These are phyloP conservation scores for Yamadazyma insecticola DNA, from an alignment of 805 yeast species.

Conservation along the genomic window DNA sequence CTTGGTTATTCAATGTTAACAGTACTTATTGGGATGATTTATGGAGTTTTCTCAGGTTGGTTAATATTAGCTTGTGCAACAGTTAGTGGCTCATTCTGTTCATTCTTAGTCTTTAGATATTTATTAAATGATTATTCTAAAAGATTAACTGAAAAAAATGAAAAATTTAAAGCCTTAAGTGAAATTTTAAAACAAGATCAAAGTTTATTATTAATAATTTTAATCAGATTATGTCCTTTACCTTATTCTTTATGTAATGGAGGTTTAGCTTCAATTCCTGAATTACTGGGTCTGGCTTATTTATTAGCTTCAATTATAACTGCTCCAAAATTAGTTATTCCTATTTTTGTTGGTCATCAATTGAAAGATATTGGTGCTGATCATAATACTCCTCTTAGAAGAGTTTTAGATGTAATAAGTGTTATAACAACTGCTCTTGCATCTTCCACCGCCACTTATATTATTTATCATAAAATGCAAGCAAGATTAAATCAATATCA, in stretches of 20 bases:
- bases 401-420: constrained; percentile 59
- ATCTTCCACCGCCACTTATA: constrained; percentile 56
- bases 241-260: constrained; percentile 93
- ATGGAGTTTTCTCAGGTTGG: constrained; percentile 82
- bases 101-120: constrained; percentile 66
- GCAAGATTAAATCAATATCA: constrained; percentile 27
- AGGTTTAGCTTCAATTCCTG: constrained; percentile 84
- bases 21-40: constrained; percentile 71
- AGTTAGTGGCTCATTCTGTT: constrained; percentile 65
- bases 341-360: constrained; percentile 73
- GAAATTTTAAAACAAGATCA: constrained; percentile 63
- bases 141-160: constrained; percentile 54
- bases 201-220: constrained; percentile 57
- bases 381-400: constrained; percentile 44
- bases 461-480: constrained; percentile 58
- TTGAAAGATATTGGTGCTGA: constrained; percentile 62
- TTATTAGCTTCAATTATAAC: constrained; percentile 67
- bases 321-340: constrained; percentile 77
- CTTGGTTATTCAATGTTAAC: constrained; percentile 74
- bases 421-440: constrained; percentile 53
- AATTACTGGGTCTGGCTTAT: constrained; percentile 58
- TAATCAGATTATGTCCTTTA: constrained; percentile 83
- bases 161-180: constrained; percentile 67
- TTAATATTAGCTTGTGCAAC: constrained; percentile 65
- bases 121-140: constrained; percentile 55